Evolutionary conservation across 2,329 filamentous ascomycete genomes (phyloP), one percentile per base, ranked within the genome.

Genomic region (Aaosphaeria arxii): DNA sequence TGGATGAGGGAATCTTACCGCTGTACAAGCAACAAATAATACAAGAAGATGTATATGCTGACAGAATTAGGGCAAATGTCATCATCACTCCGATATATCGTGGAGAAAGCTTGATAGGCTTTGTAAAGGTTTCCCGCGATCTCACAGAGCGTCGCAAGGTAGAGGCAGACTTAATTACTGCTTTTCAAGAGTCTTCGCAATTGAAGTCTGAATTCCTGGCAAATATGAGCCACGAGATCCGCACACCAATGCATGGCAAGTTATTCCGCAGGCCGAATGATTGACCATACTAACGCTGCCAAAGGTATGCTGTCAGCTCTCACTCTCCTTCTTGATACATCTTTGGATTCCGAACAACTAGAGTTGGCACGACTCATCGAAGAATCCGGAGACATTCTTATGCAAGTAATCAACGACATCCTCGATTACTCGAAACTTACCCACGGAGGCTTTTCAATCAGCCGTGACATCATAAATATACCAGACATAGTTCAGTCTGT

Each of bases 391-490:
- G 74, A 78, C 17, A 72, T 84, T 2, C 70, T 85, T 24, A 66
- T 85, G 13, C 78, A 81, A 52, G 77, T 85, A 43, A 84, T 86
- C 61, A 84, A 86, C 57, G 81, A 85, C 51, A 83, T 86, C 41
- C 73, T 86, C n/a, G 83, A 86, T 65, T 85, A 83, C 58, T 84
- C 82, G 7, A 85, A 85, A 54, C 71, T 85, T 5, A 77, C 79
- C 0, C 81, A 81, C 0, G 80, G 81, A n/a, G 77, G 74, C 33
- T 82, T 85, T 50, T 79, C 80, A 2, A 73, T 85, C 45, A 78
- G 73, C 42, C 64, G 78, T 11, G 79, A 82, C 54, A 67, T 78
- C 31, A 67, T 85, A 48, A 72, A 75, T 53, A 67, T 84, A 39
- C 49, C 67, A 28, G 68, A 69, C 42, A 71, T 77, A 45, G 64